Base-by-base conservation (phyloP, 306 rosid species). In the Parietaria judaica region DNA sequence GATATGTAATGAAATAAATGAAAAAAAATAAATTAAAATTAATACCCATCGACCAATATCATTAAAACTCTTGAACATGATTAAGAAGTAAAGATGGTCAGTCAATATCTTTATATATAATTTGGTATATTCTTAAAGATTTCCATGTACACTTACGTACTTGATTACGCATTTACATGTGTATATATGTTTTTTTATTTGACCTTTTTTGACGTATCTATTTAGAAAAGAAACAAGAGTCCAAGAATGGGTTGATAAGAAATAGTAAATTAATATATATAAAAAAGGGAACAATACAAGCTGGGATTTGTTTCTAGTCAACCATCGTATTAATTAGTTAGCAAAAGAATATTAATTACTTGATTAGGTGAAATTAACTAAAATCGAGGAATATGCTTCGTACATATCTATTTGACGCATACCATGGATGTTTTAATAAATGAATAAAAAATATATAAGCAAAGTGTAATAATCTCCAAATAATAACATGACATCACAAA, bases 401-500 rank as follows among this genome's bases (percentile, higher is more conserved):
- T 10, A n/a, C 45, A 56, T 14, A 56, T 44, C 65, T 15, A n/a
- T 67, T 72, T 63, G 61, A 75, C 72, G 58, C 59, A 51, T 66
- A 51, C 61, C 44, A 16, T 6, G 3, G 34, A 34, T 23, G 4
- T 9, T 36, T 72, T 60, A 66, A 37, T 45, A 17, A 17, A 53
- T 17, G 45, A 59, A 58, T 45, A 14, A 8, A 36, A 23, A 0
- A 57, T 36, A 3, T 14, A 11, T 46, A 46, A 46, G 6, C 53
- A 49, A 49, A 10, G 14, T 10, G 53, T 11, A 23, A 23, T 23
- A 23, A 23, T 23, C 13, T 11, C 44, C 46, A 13, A 7, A 7
- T 9, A 31, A 36, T 66, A 46, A 66, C 60, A 16, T 65, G 69
- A 65, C 53, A 31, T 41, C 51, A 54, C 53, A 41, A 14, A 11